A percentile compares a stretch with the other conserved stretches of the same genome.
Conservation (phyloP, 352 stramenopile species). For the Globisporangium acanthophoron region DNA sequence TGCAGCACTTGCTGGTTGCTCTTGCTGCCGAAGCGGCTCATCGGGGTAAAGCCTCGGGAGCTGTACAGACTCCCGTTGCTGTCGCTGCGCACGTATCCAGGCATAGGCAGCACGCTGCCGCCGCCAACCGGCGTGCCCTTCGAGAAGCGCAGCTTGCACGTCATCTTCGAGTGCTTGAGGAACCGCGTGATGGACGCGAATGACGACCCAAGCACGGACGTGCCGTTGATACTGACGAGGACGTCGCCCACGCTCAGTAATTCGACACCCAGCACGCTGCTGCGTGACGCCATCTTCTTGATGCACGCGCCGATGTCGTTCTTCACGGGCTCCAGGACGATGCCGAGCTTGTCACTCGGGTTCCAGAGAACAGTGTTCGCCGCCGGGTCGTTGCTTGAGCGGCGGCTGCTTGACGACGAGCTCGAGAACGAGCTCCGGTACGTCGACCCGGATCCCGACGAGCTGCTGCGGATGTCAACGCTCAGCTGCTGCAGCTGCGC, state of each 20-base stretch:
- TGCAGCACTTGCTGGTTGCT: slow-evolving; percentile 22
- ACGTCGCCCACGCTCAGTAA: slow-evolving; percentile 49
- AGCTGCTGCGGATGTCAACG: slow-evolving; percentile 54
- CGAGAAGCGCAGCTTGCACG: slow-evolving; percentile 68
- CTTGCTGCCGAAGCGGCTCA: slow-evolving; percentile 3
- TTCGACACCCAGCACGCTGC: slow-evolving; percentile 68
- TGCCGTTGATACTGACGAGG: slow-evolving; percentile 74
- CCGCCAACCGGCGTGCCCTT: slow-evolving; percentile 9
- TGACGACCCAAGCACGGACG: slow-evolving; percentile 40
- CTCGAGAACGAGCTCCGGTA: slow-evolving; percentile 76
- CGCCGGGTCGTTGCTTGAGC: slow-evolving; percentile 10
- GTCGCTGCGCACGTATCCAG: background rate
- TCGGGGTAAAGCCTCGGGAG: slow-evolving; percentile 8
- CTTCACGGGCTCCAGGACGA: slow-evolving; percentile 42
- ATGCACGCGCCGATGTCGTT: slow-evolving; percentile 56
- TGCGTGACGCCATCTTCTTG: slow-evolving; percentile 58
- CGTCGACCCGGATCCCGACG: slow-evolving; percentile 44
- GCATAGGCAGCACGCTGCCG: background rate
- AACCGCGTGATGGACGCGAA: slow-evolving; percentile 71
- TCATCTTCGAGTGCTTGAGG: slow-evolving; percentile 72
- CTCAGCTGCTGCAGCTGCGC: slow-evolving; percentile 68
- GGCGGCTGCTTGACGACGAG: slow-evolving; percentile 31
- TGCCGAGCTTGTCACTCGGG: slow-evolving; percentile 64
- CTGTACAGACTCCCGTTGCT: slow-evolving; percentile 4
- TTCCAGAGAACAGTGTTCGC: slow-evolving; percentile 68